Percentiles rank a stretch among this genome's conserved stretches.
Conservation (phyloP, 2,329 filamentous ascomycete genomes). For the Arthrinium puccinioides region DNA sequence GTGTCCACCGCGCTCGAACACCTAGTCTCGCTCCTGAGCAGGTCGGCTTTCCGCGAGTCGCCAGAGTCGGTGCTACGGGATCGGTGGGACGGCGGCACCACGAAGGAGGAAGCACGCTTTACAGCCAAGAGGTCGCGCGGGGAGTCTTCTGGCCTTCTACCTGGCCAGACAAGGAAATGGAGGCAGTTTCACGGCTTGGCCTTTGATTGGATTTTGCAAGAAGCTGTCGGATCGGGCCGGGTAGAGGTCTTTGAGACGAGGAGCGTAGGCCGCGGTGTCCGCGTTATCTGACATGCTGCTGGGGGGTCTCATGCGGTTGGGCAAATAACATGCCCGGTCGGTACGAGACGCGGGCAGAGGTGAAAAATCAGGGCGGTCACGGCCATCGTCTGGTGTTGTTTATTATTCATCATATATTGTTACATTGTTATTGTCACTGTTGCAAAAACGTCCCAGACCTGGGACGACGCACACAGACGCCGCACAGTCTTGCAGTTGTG, state of each 20-base stretch:
- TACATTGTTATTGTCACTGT: too few relatives aligned
- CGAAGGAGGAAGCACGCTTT: conserved; percentile 33
- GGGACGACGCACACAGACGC: too few relatives aligned
- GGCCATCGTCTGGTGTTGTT: too few relatives aligned
- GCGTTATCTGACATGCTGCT: conserved; percentile 33
- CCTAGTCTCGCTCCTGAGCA: conserved; percentile 49
- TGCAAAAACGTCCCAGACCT: too few relatives aligned
- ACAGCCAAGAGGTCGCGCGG: conserved; percentile 43
- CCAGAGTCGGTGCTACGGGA: conserved; percentile 56
- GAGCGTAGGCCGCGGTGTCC: conserved; percentile 62
- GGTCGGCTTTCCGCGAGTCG: conserved; percentile 54
- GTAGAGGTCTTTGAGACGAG: conserved; percentile 71
- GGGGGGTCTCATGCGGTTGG: too few relatives aligned
- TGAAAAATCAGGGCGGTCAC: too few relatives aligned
- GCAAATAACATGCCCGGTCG: too few relatives aligned
- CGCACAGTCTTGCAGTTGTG: too few relatives aligned
- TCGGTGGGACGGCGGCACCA: conserved; percentile 63
- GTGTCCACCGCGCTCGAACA: conserved; percentile 54
- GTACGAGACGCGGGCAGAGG: too few relatives aligned
- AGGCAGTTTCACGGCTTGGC: conserved; percentile 60
- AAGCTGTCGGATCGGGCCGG: conserved; percentile 62
- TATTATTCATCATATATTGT: too few relatives aligned
- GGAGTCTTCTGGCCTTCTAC: conserved; percentile 49
- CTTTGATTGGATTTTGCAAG: conserved; percentile 66
- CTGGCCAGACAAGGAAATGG: conserved; percentile 62